Evolutionary conservation across 257 asterid genomes (phyloP).

Genomic region (Plectranthus barbatus): DNA sequence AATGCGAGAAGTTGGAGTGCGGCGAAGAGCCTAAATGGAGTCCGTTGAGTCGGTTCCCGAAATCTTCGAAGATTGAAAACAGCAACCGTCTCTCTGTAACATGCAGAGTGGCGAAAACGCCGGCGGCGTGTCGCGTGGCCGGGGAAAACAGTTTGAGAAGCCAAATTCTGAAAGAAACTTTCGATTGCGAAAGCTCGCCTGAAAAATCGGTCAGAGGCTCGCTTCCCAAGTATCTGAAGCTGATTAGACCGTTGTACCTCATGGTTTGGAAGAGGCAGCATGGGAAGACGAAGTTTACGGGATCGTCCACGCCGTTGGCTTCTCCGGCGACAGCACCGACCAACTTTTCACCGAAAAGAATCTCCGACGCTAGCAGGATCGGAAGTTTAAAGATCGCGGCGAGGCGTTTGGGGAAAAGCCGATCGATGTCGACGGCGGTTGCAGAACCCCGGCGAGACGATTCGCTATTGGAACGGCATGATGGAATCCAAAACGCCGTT

Average conservation of each 20-base stretch:
- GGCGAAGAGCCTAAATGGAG: slow-evolving; percentile 2
- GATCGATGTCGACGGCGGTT: slow-evolving; percentile 48
- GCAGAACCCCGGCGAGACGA: slow-evolving; percentile 49
- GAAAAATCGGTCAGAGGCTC: slow-evolving; percentile 21
- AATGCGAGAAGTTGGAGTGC: slow-evolving; percentile 25
- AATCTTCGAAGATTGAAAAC: slow-evolving; percentile 16
- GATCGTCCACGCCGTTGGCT: slow-evolving; percentile 29
- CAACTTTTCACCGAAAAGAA: slow-evolving; percentile 28
- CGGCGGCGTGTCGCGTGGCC: slow-evolving; percentile 20
- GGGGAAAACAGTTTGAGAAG: slow-evolving; percentile 47
- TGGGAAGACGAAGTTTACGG: slow-evolving; percentile 19
- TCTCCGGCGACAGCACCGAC: slow-evolving; percentile 35
- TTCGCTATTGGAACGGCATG: slow-evolving; percentile 49
- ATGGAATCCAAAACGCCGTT: slow-evolving; percentile 74
- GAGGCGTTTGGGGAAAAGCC: slow-evolving; percentile 52
- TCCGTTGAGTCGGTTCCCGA: slow-evolving; percentile 13
- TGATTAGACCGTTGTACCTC: slow-evolving; percentile 47
- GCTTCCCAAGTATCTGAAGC: slow-evolving; percentile 47
- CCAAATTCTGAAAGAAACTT: slow-evolving; percentile 29
- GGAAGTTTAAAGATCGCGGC: slow-evolving; percentile 39
- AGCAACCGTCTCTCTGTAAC: slow-evolving; percentile 27
- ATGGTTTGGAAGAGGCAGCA: slow-evolving; percentile 43
- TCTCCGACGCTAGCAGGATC: slow-evolving; percentile 32
- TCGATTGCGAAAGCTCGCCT: slow-evolving; percentile 18
- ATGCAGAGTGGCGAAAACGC: slow-evolving; percentile 24